Evolutionary conservation across 2,329 filamentous ascomycete genomes (phyloP).

Genomic region (Thielaviopsis punctulata): DNA sequence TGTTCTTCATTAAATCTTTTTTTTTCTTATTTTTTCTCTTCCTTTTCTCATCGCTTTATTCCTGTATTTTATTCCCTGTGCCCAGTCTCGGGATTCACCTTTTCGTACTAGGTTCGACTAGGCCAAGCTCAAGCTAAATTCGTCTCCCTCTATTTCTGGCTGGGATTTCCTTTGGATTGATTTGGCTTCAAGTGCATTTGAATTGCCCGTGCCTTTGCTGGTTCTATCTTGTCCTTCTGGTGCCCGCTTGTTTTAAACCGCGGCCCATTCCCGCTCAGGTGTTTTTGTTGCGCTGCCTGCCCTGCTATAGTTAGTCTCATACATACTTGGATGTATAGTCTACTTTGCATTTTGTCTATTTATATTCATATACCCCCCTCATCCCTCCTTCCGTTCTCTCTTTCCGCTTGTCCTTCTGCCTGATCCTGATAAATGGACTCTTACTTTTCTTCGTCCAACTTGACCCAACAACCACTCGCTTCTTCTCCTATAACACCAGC

Average conservation of each 20-base stretch:
- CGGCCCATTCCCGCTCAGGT: constrained; percentile 4
- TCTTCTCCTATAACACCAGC: not conserved
- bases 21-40: not conserved
- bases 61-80: not conserved
- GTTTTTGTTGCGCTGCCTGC: not conserved
- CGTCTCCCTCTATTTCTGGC: not conserved
- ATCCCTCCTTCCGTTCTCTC: not conserved
- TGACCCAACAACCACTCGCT: not conserved
- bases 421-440: constrained; percentile 10
- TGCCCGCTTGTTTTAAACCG: constrained; percentile 4
- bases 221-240: not conserved
- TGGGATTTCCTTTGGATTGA: not conserved
- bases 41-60: not conserved
- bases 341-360: not conserved
- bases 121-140: not conserved
- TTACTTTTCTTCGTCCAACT: constrained; percentile 2
- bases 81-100: not conserved
- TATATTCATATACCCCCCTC: constrained; percentile 1
- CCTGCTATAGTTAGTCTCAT: not conserved
- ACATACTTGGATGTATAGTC: not conserved
- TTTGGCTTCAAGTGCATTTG: not conserved
- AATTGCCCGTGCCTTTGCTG: not conserved
- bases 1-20: not conserved
- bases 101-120: not conserved
- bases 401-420: not conserved